A percentile compares a stretch with the other conserved stretches of the same genome.
Conservation (phyloP, 2,329 filamentous ascomycete genomes). For the Epichloe glyceriae region DNA sequence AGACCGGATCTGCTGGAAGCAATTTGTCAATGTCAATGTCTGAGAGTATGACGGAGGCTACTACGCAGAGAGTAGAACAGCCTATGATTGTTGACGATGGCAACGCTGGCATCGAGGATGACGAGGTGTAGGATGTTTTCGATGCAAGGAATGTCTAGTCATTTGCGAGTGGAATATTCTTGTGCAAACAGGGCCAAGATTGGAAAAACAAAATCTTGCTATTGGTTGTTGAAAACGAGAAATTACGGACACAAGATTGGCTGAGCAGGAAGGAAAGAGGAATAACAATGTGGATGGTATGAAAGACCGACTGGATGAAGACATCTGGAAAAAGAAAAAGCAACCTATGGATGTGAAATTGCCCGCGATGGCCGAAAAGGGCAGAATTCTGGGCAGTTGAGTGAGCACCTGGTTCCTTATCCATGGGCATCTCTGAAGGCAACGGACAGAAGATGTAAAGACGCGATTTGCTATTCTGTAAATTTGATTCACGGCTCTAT, state of each 20-base stretch:
- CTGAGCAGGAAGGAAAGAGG: neutral
- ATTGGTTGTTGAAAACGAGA: neutral
- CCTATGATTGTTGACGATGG: neutral
- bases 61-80: slow-evolving; percentile 6
- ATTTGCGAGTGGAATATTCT: neutral
- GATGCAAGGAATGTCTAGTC: too few species aligned
- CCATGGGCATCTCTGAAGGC: too few species aligned
- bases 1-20: slow-evolving; percentile 17
- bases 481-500: too few species aligned
- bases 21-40: slow-evolving; percentile 2
- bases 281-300: neutral
- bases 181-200: neutral
- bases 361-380: too few species aligned
- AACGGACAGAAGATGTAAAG: too few species aligned
- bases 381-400: too few species aligned
- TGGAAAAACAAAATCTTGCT: neutral
- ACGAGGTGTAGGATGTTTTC: neutral
- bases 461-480: too few species aligned
- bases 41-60: slow-evolving; percentile 10
- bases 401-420: too few species aligned
- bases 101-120: neutral
- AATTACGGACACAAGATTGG: neutral
- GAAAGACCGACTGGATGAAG: too few species aligned
- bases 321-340: too few species aligned
- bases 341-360: too few species aligned